phyloP scores from a whole-genome alignment of 352 stramenopile genomes.

The Phytophthora multivora region DNA sequence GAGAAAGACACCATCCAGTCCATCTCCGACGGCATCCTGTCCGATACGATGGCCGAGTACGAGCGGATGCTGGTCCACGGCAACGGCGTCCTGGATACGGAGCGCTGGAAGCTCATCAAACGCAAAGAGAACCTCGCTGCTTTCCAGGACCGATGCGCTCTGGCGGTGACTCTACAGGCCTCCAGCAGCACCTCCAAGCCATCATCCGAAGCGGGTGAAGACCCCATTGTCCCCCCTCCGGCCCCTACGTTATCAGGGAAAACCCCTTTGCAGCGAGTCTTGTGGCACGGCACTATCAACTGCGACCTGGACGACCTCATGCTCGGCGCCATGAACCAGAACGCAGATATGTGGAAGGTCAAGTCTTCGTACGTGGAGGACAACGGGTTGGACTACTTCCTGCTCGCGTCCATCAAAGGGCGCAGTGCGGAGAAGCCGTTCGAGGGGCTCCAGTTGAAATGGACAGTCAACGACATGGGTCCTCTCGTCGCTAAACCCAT shows the following conservation, averaged over 20 bases:
- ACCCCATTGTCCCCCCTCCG: constrained; percentile 21
- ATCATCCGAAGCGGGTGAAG: constrained; percentile 1
- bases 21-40: constrained; percentile 28
- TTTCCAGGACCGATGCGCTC: constrained; percentile 48
- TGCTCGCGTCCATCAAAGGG: constrained; percentile 31
- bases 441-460: constrained; percentile 42
- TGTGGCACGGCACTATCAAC: constrained; percentile 49
- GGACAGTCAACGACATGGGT: constrained; percentile 41
- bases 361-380: constrained; percentile 53
- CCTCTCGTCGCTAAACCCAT: constrained; percentile 32
- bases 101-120: constrained; percentile 57
- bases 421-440: constrained; percentile 32
- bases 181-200: constrained; percentile 31
- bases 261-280: constrained; percentile 17
- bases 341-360: constrained; percentile 45
- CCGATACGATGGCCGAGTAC: constrained; percentile 46
- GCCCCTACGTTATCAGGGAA: constrained; percentile 7
- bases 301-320: constrained; percentile 53
- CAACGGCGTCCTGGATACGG: constrained; percentile 43
- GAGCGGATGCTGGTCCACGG: constrained; percentile 39
- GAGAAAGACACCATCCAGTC: constrained; percentile 30
- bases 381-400: constrained; percentile 35
- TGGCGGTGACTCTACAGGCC: constrained; percentile 34
- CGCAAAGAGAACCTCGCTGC: constrained; percentile 51
- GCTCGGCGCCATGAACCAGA: constrained; percentile 39